Percentiles rank a stretch among this genome's conserved stretches.
phyloP scores from a whole-genome alignment of 2,329 filamentous ascomycete genomes.

The Decorospora gaudefroyi region DNA sequence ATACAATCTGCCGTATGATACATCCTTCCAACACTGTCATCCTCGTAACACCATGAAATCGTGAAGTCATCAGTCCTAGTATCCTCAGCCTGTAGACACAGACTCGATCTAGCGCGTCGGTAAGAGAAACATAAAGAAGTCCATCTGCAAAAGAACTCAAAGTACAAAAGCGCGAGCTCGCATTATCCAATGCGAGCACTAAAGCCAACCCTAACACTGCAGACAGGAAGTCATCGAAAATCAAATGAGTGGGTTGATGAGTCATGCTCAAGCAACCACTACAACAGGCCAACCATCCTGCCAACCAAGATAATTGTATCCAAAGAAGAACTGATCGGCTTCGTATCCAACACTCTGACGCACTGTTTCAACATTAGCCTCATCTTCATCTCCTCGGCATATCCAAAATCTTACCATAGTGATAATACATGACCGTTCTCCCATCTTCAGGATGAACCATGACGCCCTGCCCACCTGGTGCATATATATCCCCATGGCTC shows the following conservation, averaged over 20 bases:
- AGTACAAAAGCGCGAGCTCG: background rate
- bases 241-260: no score
- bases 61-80: background rate
- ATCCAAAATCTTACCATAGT: conserved; percentile 31
- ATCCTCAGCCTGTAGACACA: background rate
- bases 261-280: conserved; percentile 11
- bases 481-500: conserved; percentile 56
- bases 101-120: background rate
- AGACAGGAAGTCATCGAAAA: background rate
- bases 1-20: background rate
- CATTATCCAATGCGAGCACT: background rate
- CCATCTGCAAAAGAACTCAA: background rate
- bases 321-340: conserved; percentile 35
- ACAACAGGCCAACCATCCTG: conserved; percentile 37
- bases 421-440: conserved; percentile 38
- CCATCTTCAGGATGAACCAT: conserved; percentile 21
- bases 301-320: conserved; percentile 41
- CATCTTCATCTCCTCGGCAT: background rate
- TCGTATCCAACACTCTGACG: conserved; percentile 31
- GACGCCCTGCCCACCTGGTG: conserved; percentile 42
- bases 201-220: background rate
- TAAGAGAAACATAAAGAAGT: background rate
- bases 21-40: background rate
- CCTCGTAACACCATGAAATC: background rate
- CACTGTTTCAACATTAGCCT: conserved; percentile 21